Evolutionary conservation across 176 grass and related monocot genomes (phyloP), one percentile per base, ranked within the genome.

Genomic region (Musa schizocarpa): DNA sequence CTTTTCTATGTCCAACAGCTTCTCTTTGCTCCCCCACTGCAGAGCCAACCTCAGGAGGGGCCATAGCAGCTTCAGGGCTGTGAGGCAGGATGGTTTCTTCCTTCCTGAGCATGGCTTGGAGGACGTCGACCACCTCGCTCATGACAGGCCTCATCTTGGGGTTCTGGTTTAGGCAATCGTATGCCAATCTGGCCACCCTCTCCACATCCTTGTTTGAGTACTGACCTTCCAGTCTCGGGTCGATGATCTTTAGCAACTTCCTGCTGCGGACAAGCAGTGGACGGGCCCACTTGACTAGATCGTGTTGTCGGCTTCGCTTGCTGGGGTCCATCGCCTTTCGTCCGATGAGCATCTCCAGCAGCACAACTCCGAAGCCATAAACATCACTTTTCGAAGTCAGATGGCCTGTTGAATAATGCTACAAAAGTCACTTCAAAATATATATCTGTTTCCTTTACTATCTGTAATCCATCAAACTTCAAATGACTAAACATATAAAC

Each of bases 291-390:
- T 91, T 86, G 63, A 98, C 94, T 21, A 98, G 78, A 73, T 98
- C 89, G 65, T 89, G 94, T 55, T 98, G 88, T 56, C 86, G 82
- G 58, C 53, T 98, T 1, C 88, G 94, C 1, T 90, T 82, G 75
- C 74, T 93, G 82, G 89, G 91, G 80, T 93, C 90, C 66, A 98
- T 82, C 79, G 88, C 94, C 66, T 84, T 92, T 72, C 88, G 83
- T 13, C 94, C 94, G 69, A 93, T 93, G 52, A 98, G 75, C 86
- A 98, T 89, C 83, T 98, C 94, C 0, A 98, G 84, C 71, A 98
- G 88, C 54, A 98, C 86, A 1, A 93, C 94, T 25, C 94, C 94
- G 24, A 91, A 98, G 43, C 94, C 90, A 16, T 98, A 98, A 53
- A 98, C 94, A 55, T 98, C 94, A 29, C 94, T 93, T 50, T 86